Evolutionary conservation across 2,329 filamentous ascomycete genomes (phyloP), one percentile per base, ranked within the genome.

Genomic region (Ascomycota sp.): DNA sequence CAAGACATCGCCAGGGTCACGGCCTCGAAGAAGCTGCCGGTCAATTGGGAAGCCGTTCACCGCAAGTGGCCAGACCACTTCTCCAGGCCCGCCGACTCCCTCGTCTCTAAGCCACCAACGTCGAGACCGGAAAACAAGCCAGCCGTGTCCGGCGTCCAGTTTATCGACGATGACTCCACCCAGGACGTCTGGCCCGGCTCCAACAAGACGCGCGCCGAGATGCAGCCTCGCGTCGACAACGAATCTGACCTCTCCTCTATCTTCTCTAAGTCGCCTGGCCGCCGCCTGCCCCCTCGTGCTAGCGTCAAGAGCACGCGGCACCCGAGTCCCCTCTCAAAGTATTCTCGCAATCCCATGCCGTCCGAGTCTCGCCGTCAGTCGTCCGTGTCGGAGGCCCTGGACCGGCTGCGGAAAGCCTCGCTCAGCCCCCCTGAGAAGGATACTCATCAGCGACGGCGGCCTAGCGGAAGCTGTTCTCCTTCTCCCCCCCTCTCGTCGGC

Each of bases 61-160:
- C 60, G 58, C 44, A 58, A 62, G 43, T 68, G 65, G 56, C 62
- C 64, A 16, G 64, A 67, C 41, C 67, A 56, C 44, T 61, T 58
- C 35, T 51, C 54, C 39, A 48, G 53, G 44, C 57, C 58, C 33
- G 26, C 10, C 26, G 26, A 27, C 26, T 25, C 33, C n/a, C n/a
- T n/a, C n/a, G n/a, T n/a, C 27, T 39, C 48, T 34, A 66, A 63
- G 40, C 61, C n/a, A n/a, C n/a, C n/a, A n/a, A n/a, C n/a, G n/a
- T n/a, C n/a, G n/a, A n/a, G n/a, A n/a, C n/a, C n/a, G n/a, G n/a
- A 65, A 44, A 65, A 63, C 42, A 52, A 58, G 32, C 56, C 55
- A 7, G 59, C 56, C 11, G 38, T 38, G 27, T 35, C 43, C 2
- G 42, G 39, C 21, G 44, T 53, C 31, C 50, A 53, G 36, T 51